Evolutionary conservation across 805 yeast species (phyloP).

Genomic region (Candida sphagnicola): DNA sequence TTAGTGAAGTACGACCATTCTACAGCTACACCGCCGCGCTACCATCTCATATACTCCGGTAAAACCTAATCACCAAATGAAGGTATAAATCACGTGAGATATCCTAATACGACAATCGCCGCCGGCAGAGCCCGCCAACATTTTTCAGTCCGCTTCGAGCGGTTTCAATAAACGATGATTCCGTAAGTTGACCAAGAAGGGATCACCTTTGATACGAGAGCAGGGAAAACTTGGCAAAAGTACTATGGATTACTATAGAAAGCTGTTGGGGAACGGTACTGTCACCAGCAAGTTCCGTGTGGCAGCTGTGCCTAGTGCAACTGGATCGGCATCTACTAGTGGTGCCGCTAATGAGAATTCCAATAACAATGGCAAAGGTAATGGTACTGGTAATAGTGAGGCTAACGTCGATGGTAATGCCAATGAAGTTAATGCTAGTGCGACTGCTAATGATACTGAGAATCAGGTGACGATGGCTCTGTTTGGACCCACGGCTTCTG

Average conservation of each 20-base stretch:
- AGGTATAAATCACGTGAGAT: conserved; percentile 4
- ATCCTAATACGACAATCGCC: conserved; percentile 1
- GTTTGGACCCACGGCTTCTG: neutral
- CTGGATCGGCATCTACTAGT: conserved; percentile 17
- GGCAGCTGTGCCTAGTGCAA: conserved; percentile 1
- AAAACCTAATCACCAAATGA: no score
- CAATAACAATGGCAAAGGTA: conserved; percentile 8
- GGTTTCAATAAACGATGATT: no score
- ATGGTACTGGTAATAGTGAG: conserved; percentile 5
- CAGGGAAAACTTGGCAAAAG: no score
- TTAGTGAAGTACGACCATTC: no score
- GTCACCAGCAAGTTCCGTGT: conserved; percentile 33
- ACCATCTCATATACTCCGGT: no score
- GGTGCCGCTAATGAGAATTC: conserved; percentile 10
- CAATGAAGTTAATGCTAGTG: neutral
- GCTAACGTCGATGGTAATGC: neutral
- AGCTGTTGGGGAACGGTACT: conserved; percentile 37
- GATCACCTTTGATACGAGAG: no score
- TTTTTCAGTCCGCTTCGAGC: neutral
- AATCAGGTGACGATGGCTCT: no score
- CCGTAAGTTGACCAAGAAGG: no score
- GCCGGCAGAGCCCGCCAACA: conserved; percentile 3
- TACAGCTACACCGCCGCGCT: no score
- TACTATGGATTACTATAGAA: conserved; percentile 34
- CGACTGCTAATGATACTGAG: neutral